Evolutionary conservation across 208 protist genomes (phyloP), one percentile per base, ranked within the genome.

Genomic region (Acanthamoeba sp.): DNA sequence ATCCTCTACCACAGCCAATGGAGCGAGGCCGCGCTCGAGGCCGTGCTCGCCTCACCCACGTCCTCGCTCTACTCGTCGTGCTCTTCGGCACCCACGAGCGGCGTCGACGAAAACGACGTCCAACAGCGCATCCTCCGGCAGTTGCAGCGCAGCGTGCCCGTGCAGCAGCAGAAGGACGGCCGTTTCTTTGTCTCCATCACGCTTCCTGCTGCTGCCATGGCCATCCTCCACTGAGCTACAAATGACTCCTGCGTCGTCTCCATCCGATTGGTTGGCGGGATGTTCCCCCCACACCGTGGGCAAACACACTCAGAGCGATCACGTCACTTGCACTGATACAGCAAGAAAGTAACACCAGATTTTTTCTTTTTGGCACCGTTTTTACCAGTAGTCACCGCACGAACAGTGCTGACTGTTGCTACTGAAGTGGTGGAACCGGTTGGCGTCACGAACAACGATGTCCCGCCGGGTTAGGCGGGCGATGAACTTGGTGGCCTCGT

Each of bases 401-500:
- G 52, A 69, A n/a, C 93, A 95, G 59, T 34, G 14, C 36, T 45
- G 71, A 12, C 84, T 84, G 45, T 45, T 34, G 71, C 36, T n/a
- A n/a, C 10, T 59, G 57, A 93, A 93, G 78, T 94, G 93, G 59
- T 95, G 93, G 59, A 69, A 95, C 57, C 82, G 45, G 38, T 69
- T 95, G 42, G 80, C 93, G 45, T 95, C 93, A 0, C 93, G 36
- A 29, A 95, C 93, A 16, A 57, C 52, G 89, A 95, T 95, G 27
- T 95, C 84, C 48, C 93, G 45, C 84, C 48, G 82, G 45, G 22
- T 95, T 6, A 95, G 32, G 22, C 27, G 52, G 32, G 93, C 64
- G 50, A 95, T 95, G 89, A 78, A 91, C 66, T 95, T 95, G 42
- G 93, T 95, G 57, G 93, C 93, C n/a, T 52, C 69, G 82, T 94